Evolutionary conservation across 2,329 filamentous ascomycete genomes (phyloP), one percentile per base, ranked within the genome.

Genomic region (Fusarium transvaalense): DNA sequence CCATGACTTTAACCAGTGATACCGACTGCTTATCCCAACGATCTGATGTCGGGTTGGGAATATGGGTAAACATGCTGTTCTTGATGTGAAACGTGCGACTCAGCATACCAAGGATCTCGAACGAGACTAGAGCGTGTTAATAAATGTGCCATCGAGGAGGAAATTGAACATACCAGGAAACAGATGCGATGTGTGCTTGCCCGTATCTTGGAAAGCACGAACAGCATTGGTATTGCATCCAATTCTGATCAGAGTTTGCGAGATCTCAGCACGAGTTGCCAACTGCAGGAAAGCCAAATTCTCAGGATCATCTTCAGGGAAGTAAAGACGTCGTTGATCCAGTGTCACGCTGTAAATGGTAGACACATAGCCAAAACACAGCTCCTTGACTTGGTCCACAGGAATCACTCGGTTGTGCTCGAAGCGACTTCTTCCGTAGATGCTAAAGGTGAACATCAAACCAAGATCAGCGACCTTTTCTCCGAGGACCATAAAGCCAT

Each of bases 21-120:
- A 86, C 81, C 3, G 81, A 81, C 43, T 81, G 79, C 60, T 80
- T 85, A 59, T 87, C 82, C 86, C 85, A 88, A n/a, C 75, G 76
- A 54, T 85, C 84, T 2, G 81, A 78, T 0, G 86, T 88, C 0
- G 86, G 86, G 63, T 89, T 89, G 0, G 86, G 86, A 2, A 89
- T 78, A 74, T 83, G 82, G 3, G 84, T 84, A 64, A 85, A 88
- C 58, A 78, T 80, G 48, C 79, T 86, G 45, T 83, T 76, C 8
- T 78, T 77, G 23, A 87, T 82, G 53, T 86, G 84, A 23, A 87
- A 78, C 0, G 81, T 82, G 27, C 81, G 80, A 43, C 82, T 81
- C 1, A 88, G 75, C 86, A 89, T 88, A n/a, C 85, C 86, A 4
- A 87, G 73, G 1, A 89, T 80, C 69, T 89, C 86, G 51, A 88